A percentile compares a stretch with the other conserved stretches of the same genome.
These are phyloP conservation scores for Lentinus brumalis DNA, from an alignment of 768 basidiomycete genomes.

Conservation along the genomic window DNA sequence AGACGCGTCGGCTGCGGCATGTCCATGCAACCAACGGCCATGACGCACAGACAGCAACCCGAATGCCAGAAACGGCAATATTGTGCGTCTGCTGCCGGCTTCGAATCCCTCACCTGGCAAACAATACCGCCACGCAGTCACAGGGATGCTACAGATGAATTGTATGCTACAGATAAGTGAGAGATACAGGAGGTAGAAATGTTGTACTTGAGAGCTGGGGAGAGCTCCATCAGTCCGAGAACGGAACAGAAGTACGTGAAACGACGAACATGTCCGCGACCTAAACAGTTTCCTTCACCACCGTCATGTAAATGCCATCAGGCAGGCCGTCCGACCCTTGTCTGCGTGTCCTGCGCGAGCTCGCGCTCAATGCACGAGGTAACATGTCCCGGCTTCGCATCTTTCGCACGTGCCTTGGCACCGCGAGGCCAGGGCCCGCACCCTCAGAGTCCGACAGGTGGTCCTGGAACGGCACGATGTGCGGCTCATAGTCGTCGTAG, in stretches of 20 bases:
- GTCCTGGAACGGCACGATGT: constrained; percentile 27
- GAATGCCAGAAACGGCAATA: too few species aligned
- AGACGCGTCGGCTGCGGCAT: too few species aligned
- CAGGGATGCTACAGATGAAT: background rate
- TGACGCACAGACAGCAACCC: too few species aligned
- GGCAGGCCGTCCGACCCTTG: constrained; percentile 14
- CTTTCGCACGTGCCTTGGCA: constrained; percentile 18
- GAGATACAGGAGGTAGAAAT: background rate
- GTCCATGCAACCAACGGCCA: too few species aligned
- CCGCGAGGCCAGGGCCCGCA: constrained; percentile 9
- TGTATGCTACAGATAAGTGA: constrained; percentile 8
- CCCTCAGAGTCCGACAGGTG: constrained; percentile 14
- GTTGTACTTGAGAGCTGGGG: background rate
- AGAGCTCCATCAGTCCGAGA: background rate
- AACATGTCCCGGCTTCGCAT: constrained; percentile 26
- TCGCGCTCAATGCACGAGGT: constrained; percentile 2
- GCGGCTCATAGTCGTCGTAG: constrained; percentile 15
- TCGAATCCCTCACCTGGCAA: background rate
- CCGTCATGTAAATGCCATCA: constrained; percentile 32
- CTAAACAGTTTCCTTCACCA: constrained; percentile 30
- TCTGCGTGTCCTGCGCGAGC: constrained; percentile 12
- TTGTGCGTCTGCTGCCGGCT: too few species aligned
- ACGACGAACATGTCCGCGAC: background rate
- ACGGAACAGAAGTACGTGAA: background rate
- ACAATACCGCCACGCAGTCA: background rate